Conservation (phyloP, 2,329 filamentous ascomycete species). For the Sarocladium kiliense region DNA sequence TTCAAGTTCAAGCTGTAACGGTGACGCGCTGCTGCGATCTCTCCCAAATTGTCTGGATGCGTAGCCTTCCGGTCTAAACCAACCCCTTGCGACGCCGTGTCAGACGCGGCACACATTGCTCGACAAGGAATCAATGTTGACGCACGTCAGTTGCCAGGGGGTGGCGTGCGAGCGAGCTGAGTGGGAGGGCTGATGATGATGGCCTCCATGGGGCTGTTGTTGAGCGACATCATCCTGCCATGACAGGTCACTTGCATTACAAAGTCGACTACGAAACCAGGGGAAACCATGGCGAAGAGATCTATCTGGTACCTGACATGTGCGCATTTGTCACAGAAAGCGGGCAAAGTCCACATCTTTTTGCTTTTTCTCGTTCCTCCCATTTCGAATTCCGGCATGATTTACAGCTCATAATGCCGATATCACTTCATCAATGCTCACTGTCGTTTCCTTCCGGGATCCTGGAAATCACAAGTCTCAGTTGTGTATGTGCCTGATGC, state of each 20-base stretch:
- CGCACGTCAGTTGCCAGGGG: background rate
- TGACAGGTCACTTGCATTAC: background rate
- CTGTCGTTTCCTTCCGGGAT: background rate
- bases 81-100: background rate
- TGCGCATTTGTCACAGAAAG: background rate
- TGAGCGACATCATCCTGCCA: background rate
- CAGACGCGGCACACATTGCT: background rate
- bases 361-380: background rate
- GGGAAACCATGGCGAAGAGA: background rate
- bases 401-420: background rate
- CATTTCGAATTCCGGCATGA: background rate
- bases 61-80: too few relatives aligned
- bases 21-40: background rate
- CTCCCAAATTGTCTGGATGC: background rate
- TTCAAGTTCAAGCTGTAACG: conserved; percentile 48
- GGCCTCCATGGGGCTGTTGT: background rate
- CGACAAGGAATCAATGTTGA: background rate
- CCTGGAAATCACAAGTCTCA: background rate
- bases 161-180: background rate
- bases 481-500: background rate
- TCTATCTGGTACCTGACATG: background rate
- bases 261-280: background rate
- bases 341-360: background rate
- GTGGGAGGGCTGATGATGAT: background rate
- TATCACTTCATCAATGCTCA: background rate